Evolutionary conservation across 2,329 filamentous ascomycete genomes (phyloP).

Genomic region (Seiridium unicorne): DNA sequence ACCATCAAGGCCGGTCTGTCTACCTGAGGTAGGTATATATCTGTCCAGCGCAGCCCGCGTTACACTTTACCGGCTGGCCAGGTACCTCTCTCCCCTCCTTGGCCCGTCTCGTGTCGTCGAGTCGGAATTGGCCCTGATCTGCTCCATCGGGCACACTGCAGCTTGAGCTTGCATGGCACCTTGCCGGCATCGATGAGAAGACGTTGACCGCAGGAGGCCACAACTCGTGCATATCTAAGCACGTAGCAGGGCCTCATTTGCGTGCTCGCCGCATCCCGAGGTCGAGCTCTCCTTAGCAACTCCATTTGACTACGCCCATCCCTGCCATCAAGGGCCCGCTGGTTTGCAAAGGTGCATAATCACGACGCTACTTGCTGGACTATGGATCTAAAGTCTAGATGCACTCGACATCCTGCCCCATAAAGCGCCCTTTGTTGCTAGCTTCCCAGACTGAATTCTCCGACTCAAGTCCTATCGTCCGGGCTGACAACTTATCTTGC

Average conservation of each 20-base stretch:
- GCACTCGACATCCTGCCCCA: background rate
- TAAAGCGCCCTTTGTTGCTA: conserved; percentile 6
- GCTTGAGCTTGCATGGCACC: conserved; percentile 17
- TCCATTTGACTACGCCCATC: background rate
- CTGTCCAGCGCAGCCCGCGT: background rate
- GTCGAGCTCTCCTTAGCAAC: no score
- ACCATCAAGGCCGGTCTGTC: background rate
- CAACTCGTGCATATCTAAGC: background rate
- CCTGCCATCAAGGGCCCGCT: background rate
- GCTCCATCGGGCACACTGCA: conserved; percentile 24
- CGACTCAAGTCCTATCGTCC: conserved; percentile 8
- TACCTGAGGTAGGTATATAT: background rate
- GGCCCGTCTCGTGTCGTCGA: conserved; percentile 10
- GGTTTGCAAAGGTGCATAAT: background rate
- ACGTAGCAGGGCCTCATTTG: no score
- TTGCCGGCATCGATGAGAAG: conserved; percentile 4
- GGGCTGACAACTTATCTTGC: conserved; percentile 5
- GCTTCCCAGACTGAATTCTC: conserved; percentile 3
- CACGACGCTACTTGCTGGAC: background rate
- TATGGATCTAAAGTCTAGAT: conserved; percentile 1
- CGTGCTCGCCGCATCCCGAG: no score
- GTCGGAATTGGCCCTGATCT: conserved; percentile 17
- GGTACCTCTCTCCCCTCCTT: background rate
- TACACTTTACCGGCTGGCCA: background rate
- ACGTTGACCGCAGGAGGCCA: background rate